phyloP scores from a whole-genome alignment of 306 rosid species.

The Sicyos edulis region DNA sequence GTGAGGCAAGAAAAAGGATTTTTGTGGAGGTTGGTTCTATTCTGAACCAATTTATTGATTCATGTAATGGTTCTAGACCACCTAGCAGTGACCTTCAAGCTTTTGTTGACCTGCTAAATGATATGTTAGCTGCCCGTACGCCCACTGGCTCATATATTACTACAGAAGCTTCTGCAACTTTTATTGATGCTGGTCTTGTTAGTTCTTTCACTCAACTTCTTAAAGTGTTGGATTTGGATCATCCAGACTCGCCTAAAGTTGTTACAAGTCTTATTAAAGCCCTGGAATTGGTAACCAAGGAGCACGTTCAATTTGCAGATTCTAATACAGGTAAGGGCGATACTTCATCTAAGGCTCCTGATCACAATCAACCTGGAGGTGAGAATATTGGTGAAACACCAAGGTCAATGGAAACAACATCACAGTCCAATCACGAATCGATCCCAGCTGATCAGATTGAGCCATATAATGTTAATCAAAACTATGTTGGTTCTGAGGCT shows the following conservation, averaged over 20 bases:
- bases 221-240: constrained; percentile 83
- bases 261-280: constrained; percentile 79
- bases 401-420: constrained; percentile 55
- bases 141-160: constrained; percentile 81
- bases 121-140: constrained; percentile 78
- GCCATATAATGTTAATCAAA: constrained; percentile 49
- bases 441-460: constrained; percentile 50
- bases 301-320: constrained; percentile 66
- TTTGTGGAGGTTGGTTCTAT: constrained; percentile 64
- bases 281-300: constrained; percentile 86
- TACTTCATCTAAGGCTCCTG: constrained; percentile 49
- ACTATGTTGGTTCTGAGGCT: constrained; percentile 87
- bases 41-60: constrained; percentile 63
- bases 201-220: constrained; percentile 61
- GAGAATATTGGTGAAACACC: constrained; percentile 46
- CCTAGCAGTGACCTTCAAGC: constrained; percentile 64
- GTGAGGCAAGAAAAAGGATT: constrained; percentile 87
- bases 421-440: constrained; percentile 53
- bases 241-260: constrained; percentile 80
- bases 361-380: constrained; percentile 50
- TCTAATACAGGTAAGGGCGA: constrained; percentile 58
- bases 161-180: constrained; percentile 77
- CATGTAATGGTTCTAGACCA: constrained; percentile 50
- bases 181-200: constrained; percentile 79
- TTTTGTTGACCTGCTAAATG: constrained; percentile 78